Evolutionary conservation across 2,329 filamentous ascomycete genomes (phyloP).

Genomic region (Microdochium bolleyi): DNA sequence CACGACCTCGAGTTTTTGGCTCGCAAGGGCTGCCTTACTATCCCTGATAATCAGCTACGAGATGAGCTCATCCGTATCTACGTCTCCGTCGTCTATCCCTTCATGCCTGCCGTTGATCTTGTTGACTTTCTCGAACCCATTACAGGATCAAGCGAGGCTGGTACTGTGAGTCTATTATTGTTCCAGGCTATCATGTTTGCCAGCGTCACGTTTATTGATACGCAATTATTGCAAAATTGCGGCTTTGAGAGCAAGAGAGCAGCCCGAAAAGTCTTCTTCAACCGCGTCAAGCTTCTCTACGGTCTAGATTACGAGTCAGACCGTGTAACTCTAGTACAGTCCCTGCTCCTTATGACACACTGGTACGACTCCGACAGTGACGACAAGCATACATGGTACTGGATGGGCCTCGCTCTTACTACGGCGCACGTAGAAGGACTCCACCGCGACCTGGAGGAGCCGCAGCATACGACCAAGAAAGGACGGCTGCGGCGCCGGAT

Average conservation of each 20-base stretch:
- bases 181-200: background rate
- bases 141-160: background rate
- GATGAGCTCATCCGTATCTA: background rate
- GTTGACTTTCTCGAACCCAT: background rate
- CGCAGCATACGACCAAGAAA: background rate
- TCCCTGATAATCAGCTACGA: background rate
- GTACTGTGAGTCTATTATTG: background rate
- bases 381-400: background rate
- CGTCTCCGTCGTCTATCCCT: background rate
- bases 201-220: background rate
- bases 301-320: background rate
- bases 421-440: background rate
- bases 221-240: background rate
- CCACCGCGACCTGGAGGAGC: background rate
- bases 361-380: background rate
- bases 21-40: background rate
- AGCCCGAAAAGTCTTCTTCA: background rate
- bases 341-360: background rate
- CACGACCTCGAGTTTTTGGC: background rate
- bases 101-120: background rate
- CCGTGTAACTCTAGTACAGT: background rate
- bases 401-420: background rate
- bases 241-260: background rate
- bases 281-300: background rate
- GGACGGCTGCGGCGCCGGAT: background rate